Evolutionary conservation across 345 rosid species (phyloP).

Genomic region (Orychophragmus violaceus): DNA sequence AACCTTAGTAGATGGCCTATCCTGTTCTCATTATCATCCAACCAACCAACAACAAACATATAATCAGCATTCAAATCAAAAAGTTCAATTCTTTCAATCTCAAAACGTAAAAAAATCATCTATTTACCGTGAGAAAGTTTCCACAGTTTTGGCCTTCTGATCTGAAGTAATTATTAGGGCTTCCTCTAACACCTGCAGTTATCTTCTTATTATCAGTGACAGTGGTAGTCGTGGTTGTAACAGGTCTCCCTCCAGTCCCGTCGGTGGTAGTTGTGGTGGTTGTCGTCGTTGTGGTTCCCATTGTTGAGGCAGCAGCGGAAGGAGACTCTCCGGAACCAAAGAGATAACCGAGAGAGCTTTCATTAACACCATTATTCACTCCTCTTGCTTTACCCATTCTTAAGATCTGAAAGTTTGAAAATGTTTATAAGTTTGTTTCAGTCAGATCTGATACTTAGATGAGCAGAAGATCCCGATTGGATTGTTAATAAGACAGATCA

Average conservation of each 20-base stretch:
- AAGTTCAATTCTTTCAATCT: not conserved
- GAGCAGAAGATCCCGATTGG: not conserved
- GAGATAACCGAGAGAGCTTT: conserved; percentile 82
- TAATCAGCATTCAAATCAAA: not conserved
- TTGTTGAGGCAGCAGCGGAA: conserved; percentile 20
- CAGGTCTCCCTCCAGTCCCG: conserved; percentile 26
- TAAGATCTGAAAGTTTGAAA: conserved; percentile 11
- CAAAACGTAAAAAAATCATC: not conserved
- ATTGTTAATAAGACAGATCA: not conserved
- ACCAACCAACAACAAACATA: too few relatives aligned
- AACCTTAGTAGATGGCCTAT: conserved; percentile 52
- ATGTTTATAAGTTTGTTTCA: not conserved
- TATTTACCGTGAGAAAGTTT: conserved; percentile 67
- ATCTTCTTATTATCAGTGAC: conserved; percentile 42
- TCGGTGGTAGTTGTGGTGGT: conserved; percentile 34
- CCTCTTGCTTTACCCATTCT: conserved; percentile 48
- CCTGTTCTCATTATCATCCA: conserved; percentile 20
- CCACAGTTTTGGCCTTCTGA: conserved; percentile 82
- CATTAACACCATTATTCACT: conserved; percentile 77
- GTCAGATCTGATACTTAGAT: conserved; percentile 16
- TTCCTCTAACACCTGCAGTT: conserved; percentile 66
- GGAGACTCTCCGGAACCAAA: conserved; percentile 64
- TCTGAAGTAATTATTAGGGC: conserved; percentile 63
- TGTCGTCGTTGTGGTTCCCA: conserved; percentile 32
- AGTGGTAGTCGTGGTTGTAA: conserved; percentile 35